phyloP scores from a whole-genome alignment of 495 filamentous ascomycete species.

The Penicillium pancosmium region DNA sequence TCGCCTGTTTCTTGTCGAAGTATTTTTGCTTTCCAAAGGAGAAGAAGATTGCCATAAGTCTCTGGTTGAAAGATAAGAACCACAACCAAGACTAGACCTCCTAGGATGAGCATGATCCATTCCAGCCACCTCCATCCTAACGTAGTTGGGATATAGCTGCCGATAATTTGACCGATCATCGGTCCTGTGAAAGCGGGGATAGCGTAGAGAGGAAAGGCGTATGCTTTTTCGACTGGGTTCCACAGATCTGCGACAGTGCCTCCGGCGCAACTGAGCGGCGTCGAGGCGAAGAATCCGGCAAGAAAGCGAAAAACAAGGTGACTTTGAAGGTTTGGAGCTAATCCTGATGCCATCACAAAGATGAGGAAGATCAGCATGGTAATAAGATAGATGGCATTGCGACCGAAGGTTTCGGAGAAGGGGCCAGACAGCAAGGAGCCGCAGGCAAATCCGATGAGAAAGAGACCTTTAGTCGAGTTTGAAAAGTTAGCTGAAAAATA shows the following conservation, averaged over 20 bases:
- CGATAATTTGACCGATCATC: constrained; percentile 44
- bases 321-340: constrained; percentile 46
- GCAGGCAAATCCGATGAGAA: constrained; percentile 54
- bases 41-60: constrained; percentile 47
- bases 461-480: neutral
- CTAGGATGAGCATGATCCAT: constrained; percentile 49
- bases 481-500: neutral
- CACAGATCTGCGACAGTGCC: constrained; percentile 50
- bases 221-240: constrained; percentile 43
- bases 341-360: constrained; percentile 46
- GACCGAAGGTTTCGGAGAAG: constrained; percentile 56
- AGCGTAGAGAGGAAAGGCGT: constrained; percentile 46
- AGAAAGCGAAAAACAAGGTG: constrained; percentile 51
- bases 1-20: constrained; percentile 46
- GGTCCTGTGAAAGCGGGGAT: constrained; percentile 42
- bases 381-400: constrained; percentile 56
- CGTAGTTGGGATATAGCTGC: constrained; percentile 19
- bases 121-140: constrained; percentile 51
- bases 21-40: constrained; percentile 48
- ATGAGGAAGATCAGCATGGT: constrained; percentile 46
- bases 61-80: constrained; percentile 47
- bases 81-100: constrained; percentile 37
- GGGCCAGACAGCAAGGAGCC: constrained; percentile 52
- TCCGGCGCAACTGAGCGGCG: constrained; percentile 49
- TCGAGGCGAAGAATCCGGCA: constrained; percentile 46